Conservation (phyloP, 345 rosid species). For the Abelmoschus esculentus region DNA sequence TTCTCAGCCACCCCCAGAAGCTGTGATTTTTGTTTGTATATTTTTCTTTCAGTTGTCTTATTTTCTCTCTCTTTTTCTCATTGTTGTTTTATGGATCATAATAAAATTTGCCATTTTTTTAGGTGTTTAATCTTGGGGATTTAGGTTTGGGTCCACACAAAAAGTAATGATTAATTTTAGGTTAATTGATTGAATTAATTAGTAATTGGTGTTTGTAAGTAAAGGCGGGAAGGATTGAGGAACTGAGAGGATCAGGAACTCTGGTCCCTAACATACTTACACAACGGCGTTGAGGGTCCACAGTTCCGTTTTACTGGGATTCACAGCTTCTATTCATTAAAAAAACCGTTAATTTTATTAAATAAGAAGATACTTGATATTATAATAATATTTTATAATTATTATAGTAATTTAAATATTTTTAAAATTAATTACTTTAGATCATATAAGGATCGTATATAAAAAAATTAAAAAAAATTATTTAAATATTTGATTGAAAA, state of each 20-base stretch:
- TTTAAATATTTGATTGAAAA: too few relatives aligned
- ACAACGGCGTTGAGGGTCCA: conserved; percentile 26
- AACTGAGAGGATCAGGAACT: neutral
- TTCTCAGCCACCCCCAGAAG: conserved; percentile 11
- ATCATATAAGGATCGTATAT: too few relatives aligned
- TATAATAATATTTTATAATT: too few relatives aligned
- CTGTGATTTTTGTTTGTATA: conserved; percentile 7
- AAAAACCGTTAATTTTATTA: too few relatives aligned
- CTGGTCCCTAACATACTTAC: too few relatives aligned
- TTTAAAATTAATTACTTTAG: too few relatives aligned
- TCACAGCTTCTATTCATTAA: neutral
- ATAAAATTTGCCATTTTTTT: conserved; percentile 7
- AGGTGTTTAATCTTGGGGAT: conserved; percentile 5
- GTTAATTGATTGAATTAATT: neutral
- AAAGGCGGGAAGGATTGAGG: conserved; percentile 17
- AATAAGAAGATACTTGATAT: too few relatives aligned
- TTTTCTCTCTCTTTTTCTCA: neutral
- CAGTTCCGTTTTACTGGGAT: conserved; percentile 31
- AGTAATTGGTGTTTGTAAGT: neutral
- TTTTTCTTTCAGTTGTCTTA: neutral
- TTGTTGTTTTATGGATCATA: neutral
- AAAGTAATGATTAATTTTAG: neutral
- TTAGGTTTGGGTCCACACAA: neutral
- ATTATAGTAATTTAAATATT: too few relatives aligned
- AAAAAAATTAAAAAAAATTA: too few relatives aligned